A percentile compares a stretch with the other conserved stretches of the same genome.
phyloP scores from a whole-genome alignment of 106 monocot species.

The Posidonia australis region DNA sequence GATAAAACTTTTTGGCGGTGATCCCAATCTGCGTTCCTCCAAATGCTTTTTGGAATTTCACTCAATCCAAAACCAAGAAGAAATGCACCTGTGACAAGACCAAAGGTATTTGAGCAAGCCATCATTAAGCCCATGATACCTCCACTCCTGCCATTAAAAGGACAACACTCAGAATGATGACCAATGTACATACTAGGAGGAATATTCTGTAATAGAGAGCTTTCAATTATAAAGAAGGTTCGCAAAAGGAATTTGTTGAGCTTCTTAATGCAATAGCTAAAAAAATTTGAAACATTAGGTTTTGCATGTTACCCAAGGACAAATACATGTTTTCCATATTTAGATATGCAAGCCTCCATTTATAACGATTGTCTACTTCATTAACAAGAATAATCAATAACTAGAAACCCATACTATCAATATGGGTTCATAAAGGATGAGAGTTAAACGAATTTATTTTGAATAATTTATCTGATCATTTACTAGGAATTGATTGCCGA shows the following conservation, averaged over 20 bases:
- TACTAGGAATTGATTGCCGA: too few relatives aligned
- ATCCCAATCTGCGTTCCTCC: constrained; percentile 90
- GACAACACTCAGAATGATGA: not conserved
- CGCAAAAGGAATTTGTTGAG: not conserved
- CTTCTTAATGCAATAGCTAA: not conserved
- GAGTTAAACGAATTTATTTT: too few relatives aligned
- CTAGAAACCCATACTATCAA: too few relatives aligned
- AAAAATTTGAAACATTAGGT: not conserved
- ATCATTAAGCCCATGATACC: constrained; percentile 65
- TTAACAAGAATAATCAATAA: too few relatives aligned
- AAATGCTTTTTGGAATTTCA: constrained; percentile 93
- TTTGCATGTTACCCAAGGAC: not conserved
- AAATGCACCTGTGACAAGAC: constrained; percentile 98
- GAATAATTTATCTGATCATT: too few relatives aligned
- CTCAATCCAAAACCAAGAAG: constrained; percentile 99
- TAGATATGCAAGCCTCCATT: not conserved
- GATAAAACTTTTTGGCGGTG: constrained; percentile 91
- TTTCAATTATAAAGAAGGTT: not conserved
- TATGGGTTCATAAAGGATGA: too few relatives aligned
- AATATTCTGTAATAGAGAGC: not conserved
- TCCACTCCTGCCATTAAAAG: constrained; percentile 43
- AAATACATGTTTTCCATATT: not conserved
- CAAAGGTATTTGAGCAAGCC: constrained; percentile 99
- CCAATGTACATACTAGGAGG: not conserved
- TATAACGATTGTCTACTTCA: too few relatives aligned